Evolutionary conservation across 441 rosid genomes (phyloP).

Genomic region (Erodium moschatum): DNA sequence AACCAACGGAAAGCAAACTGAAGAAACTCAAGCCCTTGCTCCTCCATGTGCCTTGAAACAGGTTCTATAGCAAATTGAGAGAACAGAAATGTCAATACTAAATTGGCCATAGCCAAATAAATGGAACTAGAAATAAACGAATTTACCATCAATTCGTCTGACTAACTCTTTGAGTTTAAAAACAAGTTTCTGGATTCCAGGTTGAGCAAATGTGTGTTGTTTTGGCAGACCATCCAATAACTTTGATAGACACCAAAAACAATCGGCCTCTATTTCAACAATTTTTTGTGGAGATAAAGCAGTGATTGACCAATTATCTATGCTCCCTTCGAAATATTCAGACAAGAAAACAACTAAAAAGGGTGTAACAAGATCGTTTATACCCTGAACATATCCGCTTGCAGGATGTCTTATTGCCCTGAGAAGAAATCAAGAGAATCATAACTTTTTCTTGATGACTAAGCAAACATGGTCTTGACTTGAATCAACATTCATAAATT

Average conservation of each 20-base stretch:
- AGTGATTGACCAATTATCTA: conserved; percentile 67
- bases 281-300: conserved; percentile 56
- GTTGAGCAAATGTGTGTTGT: conserved; percentile 98
- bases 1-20: conserved; percentile 99
- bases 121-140: not conserved
- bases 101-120: not conserved
- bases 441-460: conserved; percentile 1
- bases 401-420: conserved; percentile 99
- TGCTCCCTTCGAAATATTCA: conserved; percentile 72
- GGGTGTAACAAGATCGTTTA: conserved; percentile 94
- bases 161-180: conserved; percentile 93
- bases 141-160: conserved; percentile 85
- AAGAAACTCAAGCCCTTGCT: conserved; percentile 94
- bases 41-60: conserved; percentile 90
- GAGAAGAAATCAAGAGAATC: conserved; percentile 27
- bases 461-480: not conserved
- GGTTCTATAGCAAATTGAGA: conserved; percentile 52
- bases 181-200: conserved; percentile 98
- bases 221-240: conserved; percentile 98
- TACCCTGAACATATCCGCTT: conserved; percentile 96
- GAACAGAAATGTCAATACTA: conserved; percentile 12
- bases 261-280: conserved; percentile 79
- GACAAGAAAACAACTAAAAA: conserved; percentile 89
- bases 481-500: too few relatives aligned
- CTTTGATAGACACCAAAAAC: conserved; percentile 95